phyloP scores from a whole-genome alignment of 2,329 filamentous ascomycete genomes.

The Colletotrichum coccodes region DNA sequence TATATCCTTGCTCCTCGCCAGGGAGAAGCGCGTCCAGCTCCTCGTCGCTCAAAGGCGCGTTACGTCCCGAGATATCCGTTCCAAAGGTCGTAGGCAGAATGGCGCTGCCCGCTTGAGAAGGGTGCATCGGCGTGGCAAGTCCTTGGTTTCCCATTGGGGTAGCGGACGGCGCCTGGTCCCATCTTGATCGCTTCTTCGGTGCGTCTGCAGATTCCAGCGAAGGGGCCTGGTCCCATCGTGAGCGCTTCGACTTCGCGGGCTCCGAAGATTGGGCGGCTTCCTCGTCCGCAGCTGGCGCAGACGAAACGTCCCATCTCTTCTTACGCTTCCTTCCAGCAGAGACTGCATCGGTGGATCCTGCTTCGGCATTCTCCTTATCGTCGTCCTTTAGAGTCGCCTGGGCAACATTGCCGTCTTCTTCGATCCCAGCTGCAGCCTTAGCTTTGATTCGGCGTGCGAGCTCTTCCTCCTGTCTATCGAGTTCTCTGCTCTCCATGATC shows the following conservation, averaged over 20 bases:
- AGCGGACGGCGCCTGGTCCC: conserved; percentile 89
- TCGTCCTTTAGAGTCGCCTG: conserved; percentile 79
- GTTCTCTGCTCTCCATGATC: conserved; percentile 88
- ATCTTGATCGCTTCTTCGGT: conserved; percentile 83
- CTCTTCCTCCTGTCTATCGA: conserved; percentile 93
- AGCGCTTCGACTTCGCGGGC: conserved; percentile 76
- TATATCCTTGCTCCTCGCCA: conserved; percentile 89
- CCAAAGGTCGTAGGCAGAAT: conserved; percentile 75
- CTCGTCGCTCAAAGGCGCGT: conserved; percentile 88
- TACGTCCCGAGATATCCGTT: conserved; percentile 82
- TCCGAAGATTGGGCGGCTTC: conserved; percentile 57
- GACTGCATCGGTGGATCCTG: conserved; percentile 72
- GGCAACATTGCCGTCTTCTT: conserved; percentile 68
- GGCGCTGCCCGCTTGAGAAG: conserved; percentile 66
- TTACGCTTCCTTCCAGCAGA: conserved; percentile 81
- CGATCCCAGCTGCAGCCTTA: conserved; percentile 68
- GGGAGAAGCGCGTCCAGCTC: conserved; percentile 93
- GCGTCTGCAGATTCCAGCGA: conserved; percentile 66
- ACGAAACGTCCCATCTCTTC: conserved; percentile 90
- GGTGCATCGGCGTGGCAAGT: conserved; percentile 82
- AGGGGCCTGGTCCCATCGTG: conserved; percentile 88
- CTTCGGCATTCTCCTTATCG: conserved; percentile 79
- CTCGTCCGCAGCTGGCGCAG: conserved; percentile 64
- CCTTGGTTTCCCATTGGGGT: conserved; percentile 79
- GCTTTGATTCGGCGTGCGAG: conserved; percentile 84